These are phyloP conservation scores for Collybia nuda DNA, from an alignment of 768 basidiomycete genomes.

Conservation along the genomic window DNA sequence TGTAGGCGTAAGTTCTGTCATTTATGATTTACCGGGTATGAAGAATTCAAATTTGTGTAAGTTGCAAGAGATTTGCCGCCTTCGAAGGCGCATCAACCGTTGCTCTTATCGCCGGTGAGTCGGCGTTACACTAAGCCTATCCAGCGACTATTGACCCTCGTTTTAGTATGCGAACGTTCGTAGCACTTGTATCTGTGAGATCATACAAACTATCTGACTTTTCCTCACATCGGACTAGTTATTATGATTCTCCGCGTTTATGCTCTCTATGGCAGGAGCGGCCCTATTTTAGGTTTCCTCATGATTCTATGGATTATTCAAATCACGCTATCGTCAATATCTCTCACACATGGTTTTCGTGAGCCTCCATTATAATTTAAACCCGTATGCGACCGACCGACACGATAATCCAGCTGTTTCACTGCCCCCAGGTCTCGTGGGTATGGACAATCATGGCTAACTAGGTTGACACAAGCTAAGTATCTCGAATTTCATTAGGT, in stretches of 20 bases:
- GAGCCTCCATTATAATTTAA: not conserved
- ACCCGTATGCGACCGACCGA: not conserved
- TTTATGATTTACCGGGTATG: not conserved
- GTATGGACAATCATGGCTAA: slow-evolving; percentile 6
- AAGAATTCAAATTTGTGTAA: not conserved
- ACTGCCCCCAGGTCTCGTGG: slow-evolving; percentile 21
- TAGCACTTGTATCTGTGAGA: not conserved
- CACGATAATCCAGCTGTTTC: slow-evolving; percentile 15
- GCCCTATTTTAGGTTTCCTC: slow-evolving; percentile 15
- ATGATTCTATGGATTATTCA: slow-evolving; percentile 21
- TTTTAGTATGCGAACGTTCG: slow-evolving; percentile 21
- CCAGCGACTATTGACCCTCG: not conserved
- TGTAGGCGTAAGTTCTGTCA: slow-evolving; percentile 3
- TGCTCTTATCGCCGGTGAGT: slow-evolving; percentile 22
- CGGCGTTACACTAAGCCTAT: not conserved
- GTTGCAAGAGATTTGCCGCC: slow-evolving; percentile 23
- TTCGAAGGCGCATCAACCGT: slow-evolving; percentile 28
- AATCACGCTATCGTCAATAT: slow-evolving; percentile 21
- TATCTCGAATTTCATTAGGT: slow-evolving; percentile 9
- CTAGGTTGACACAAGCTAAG: not conserved
- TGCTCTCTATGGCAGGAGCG: slow-evolving; percentile 24
- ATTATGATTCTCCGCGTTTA: slow-evolving; percentile 31
- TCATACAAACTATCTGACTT: not conserved
- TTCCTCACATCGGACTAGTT: slow-evolving; percentile 11
- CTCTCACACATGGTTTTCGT: slow-evolving; percentile 24